phyloP scores from a whole-genome alignment of 257 asterid genomes.

The Scutellaria baicalensis region DNA sequence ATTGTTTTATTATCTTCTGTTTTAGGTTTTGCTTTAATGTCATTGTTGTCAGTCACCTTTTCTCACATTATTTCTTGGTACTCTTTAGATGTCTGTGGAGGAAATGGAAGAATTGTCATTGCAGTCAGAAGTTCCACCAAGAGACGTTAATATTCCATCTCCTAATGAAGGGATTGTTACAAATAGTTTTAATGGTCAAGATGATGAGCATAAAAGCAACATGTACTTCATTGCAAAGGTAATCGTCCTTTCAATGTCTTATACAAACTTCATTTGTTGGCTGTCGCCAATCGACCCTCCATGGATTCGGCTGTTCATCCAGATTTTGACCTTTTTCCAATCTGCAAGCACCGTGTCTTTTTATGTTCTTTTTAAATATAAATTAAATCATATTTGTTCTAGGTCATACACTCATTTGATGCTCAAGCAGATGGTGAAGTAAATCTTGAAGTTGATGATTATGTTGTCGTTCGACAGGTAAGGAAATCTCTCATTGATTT shows the following conservation, averaged over 20 bases:
- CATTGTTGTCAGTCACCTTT: neutral
- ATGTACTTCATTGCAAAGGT: conserved; percentile 67
- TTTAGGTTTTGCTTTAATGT: neutral
- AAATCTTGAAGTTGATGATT: conserved; percentile 58
- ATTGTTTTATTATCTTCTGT: neutral
- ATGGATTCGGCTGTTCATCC: neutral
- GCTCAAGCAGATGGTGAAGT: conserved; percentile 88
- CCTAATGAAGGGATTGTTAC: conserved; percentile 25
- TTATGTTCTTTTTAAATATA: neutral
- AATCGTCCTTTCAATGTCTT: neutral
- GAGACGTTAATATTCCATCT: conserved; percentile 28
- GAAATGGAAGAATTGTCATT: conserved; percentile 41
- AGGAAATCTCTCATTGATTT: neutral
- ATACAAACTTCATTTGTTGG: neutral
- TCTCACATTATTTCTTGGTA: neutral
- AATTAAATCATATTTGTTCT: conserved; percentile 1
- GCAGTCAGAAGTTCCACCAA: conserved; percentile 30
- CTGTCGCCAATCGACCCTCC: neutral
- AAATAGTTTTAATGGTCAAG: conserved; percentile 28
- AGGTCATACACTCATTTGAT: conserved; percentile 87
- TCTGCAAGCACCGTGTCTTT: neutral
- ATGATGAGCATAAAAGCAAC: conserved; percentile 25
- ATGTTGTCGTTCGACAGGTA: conserved; percentile 87
- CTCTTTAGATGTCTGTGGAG: conserved; percentile 58
- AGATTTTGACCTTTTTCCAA: neutral